A percentile compares a stretch with the other conserved stretches of the same genome.
phyloP scores from a whole-genome alignment of 2,329 filamentous ascomycete species.

The Phyllosticta citriasiana region DNA sequence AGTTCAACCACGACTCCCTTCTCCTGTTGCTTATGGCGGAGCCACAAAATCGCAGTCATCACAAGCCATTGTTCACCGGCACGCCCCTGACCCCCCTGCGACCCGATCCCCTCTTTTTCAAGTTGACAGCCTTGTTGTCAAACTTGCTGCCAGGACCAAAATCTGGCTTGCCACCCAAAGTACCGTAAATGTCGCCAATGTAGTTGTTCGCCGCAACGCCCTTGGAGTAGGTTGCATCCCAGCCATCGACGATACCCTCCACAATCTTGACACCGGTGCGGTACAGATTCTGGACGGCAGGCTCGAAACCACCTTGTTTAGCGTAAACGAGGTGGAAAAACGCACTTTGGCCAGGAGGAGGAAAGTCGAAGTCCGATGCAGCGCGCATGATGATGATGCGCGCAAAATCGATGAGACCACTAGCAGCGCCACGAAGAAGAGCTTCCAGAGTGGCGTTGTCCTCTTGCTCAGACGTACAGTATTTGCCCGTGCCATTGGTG shows the following conservation, averaged over 20 bases:
- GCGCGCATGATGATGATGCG: conserved; percentile 27
- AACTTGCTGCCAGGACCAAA: conserved; percentile 47
- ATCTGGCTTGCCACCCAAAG: conserved; percentile 54
- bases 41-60: neutral
- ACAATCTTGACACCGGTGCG: conserved; percentile 55
- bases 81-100: neutral
- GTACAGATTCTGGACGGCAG: conserved; percentile 58
- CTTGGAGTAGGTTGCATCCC: conserved; percentile 46
- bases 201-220: conserved; percentile 54
- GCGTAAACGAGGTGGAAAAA: conserved; percentile 50
- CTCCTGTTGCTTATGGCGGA: neutral
- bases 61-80: neutral
- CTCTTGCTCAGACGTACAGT: conserved; percentile 27
- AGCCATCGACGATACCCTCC: conserved; percentile 49
- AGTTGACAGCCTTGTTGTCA: conserved; percentile 11
- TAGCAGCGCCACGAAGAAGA: conserved; percentile 20
- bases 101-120: neutral
- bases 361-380: conserved; percentile 62
- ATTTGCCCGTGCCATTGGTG: conserved; percentile 27
- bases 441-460: conserved; percentile 27
- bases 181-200: conserved; percentile 61
- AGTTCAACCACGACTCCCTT: neutral
- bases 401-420: conserved; percentile 22
- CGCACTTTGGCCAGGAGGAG: conserved; percentile 46
- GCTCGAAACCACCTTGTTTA: conserved; percentile 52